Percentiles rank a stretch among this genome's conserved stretches.
Conservation (phyloP, 805 yeast genomes). For the Huiozyma sinensis region DNA sequence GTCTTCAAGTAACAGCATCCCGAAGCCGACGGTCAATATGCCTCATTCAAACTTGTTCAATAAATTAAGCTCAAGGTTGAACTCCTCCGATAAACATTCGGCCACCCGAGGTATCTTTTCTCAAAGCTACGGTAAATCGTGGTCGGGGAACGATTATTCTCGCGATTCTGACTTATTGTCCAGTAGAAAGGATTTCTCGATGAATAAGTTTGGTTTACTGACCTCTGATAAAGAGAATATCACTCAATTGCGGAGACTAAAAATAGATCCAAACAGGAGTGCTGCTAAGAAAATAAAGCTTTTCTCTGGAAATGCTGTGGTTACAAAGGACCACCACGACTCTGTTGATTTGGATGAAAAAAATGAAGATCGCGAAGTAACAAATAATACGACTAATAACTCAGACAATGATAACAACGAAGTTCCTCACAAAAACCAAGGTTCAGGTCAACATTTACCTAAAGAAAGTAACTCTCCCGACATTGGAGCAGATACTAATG, state of each 20-base stretch:
- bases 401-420: background rate
- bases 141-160: background rate
- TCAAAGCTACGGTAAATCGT: conserved; percentile 14
- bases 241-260: conserved; percentile 28
- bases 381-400: background rate
- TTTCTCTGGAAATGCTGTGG: conserved; percentile 19
- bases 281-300: conserved; percentile 35
- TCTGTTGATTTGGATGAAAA: conserved; percentile 1
- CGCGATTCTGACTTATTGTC: background rate
- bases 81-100: conserved; percentile 17
- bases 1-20: conserved; percentile 7
- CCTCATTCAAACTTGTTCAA: conserved; percentile 26
- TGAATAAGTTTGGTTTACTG: conserved; percentile 4
- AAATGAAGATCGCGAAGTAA: conserved; percentile 1
- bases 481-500: background rate
- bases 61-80: conserved; percentile 29
- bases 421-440: too few species aligned
- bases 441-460: too few species aligned
- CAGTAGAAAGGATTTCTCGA: conserved; percentile 1
- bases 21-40: conserved; percentile 14
- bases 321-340: conserved; percentile 9
- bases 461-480: background rate
- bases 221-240: conserved; percentile 11
- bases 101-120: conserved; percentile 31
- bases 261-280: conserved; percentile 33